Evolutionary conservation across 2,329 filamentous ascomycete species (phyloP).

Genomic region (Kalmusia sp.): DNA sequence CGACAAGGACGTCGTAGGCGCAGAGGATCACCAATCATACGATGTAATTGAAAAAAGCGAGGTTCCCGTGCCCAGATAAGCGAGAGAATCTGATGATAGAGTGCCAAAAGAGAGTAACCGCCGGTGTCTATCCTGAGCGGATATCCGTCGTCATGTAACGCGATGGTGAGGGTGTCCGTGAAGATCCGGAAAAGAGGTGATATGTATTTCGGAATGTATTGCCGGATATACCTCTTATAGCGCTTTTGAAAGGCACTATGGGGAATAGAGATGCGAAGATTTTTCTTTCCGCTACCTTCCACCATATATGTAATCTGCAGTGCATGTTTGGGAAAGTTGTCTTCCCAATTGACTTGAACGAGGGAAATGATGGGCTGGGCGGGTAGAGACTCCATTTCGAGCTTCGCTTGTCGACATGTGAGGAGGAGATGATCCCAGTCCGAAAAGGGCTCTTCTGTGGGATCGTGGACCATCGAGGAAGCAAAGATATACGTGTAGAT

Average conservation of each 20-base stretch:
- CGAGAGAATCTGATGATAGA: no score
- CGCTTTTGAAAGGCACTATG: neutral
- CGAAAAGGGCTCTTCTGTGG: neutral
- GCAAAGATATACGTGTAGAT: constrained; percentile 1
- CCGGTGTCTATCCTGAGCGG: no score
- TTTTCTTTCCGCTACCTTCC: neutral
- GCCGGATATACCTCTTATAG: neutral
- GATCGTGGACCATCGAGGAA: neutral
- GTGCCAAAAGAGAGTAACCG: no score
- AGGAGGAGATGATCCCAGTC: neutral
- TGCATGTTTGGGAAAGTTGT: neutral
- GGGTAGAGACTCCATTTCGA: neutral
- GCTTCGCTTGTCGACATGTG: neutral
- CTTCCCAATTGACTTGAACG: neutral
- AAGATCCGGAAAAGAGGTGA: constrained; percentile 1
- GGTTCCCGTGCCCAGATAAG: no score
- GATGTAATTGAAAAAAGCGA: no score
- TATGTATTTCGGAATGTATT: neutral
- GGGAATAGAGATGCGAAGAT: neutral
- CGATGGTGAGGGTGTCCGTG: neutral
- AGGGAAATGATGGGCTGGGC: neutral
- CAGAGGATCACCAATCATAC: no score
- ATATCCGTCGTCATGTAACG: neutral
- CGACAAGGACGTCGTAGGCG: no score
- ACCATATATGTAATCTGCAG: neutral